Conservation (phyloP, 2,329 filamentous ascomycete genomes). For the Pseudocercospora vitis region DNA sequence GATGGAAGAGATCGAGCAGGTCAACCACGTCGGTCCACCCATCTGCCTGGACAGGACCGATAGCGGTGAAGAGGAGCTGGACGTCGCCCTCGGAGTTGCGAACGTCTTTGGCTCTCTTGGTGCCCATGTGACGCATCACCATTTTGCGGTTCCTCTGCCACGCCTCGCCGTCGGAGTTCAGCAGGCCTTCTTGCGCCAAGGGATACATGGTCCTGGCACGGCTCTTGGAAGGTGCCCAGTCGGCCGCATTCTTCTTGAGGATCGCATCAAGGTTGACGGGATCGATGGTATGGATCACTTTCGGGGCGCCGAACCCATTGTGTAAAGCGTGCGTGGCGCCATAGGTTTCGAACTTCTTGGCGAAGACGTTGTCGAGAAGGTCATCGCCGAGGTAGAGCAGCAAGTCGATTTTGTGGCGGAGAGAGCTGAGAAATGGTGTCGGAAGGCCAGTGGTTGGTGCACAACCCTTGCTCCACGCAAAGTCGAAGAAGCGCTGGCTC, state of each 20-base stretch:
- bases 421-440: slow-evolving; percentile 16
- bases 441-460: slow-evolving; percentile 12
- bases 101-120: slow-evolving; percentile 23
- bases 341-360: slow-evolving; percentile 23
- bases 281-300: slow-evolving; percentile 26
- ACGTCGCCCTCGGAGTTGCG: slow-evolving; percentile 21
- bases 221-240: slow-evolving; percentile 23
- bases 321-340: slow-evolving; percentile 24
- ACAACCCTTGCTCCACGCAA: slow-evolving; percentile 14
- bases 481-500: slow-evolving; percentile 4
- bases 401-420: slow-evolving; percentile 26
- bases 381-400: slow-evolving; percentile 22
- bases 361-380: slow-evolving; percentile 24
- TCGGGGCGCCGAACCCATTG: slow-evolving; percentile 18
- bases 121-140: slow-evolving; percentile 24
- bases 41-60: slow-evolving; percentile 14
- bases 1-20: slow-evolving; percentile 37
- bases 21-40: slow-evolving; percentile 33
- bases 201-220: slow-evolving; percentile 25
- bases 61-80: slow-evolving; percentile 22
- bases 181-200: slow-evolving; percentile 24
- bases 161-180: slow-evolving; percentile 23
- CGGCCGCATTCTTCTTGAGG: slow-evolving; percentile 16
- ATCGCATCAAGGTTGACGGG: slow-evolving; percentile 25
- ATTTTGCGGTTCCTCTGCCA: slow-evolving; percentile 28